Percentiles rank a stretch among this genome's conserved stretches.
These are phyloP conservation scores for Alternaria longipes DNA, from an alignment of 2,329 filamentous ascomycete species.

Conservation along the genomic window DNA sequence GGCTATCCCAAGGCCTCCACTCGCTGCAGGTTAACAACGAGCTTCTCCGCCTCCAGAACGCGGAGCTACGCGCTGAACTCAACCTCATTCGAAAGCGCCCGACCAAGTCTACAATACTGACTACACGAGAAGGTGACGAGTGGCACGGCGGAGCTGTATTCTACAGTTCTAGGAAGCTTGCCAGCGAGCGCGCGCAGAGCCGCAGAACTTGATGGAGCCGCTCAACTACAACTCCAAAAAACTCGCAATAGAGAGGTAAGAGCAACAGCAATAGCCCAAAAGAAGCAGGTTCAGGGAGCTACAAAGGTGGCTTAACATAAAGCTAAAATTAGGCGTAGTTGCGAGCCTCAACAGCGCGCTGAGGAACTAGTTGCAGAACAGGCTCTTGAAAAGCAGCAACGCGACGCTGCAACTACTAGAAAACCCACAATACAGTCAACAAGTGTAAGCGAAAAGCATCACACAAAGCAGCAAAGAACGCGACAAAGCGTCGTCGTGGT, in stretches of 20 bases:
- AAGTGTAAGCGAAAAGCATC: constrained; percentile 3
- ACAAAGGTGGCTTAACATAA: too few species aligned
- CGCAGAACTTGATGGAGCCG: not conserved
- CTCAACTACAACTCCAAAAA: not conserved
- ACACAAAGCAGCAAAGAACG: not conserved
- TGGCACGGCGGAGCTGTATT: not conserved
- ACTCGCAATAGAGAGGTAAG: not conserved
- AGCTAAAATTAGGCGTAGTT: too few species aligned
- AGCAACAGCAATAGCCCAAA: too few species aligned
- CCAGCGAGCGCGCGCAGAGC: not conserved
- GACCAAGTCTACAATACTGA: not conserved
- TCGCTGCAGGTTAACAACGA: not conserved
- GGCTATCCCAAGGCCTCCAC: not conserved
- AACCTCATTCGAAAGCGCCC: not conserved
- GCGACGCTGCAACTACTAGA: not conserved
- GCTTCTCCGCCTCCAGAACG: not conserved
- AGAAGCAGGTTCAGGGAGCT: not conserved
- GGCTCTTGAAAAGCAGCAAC: not conserved
- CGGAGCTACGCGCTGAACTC: not conserved
- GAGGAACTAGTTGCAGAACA: not conserved
- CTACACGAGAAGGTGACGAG: not conserved
- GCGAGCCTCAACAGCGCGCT: not conserved
- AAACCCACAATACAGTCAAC: not conserved
- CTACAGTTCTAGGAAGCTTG: not conserved
- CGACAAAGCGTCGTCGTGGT: constrained; percentile 6